Conservation (phyloP, 148 eudicot genomes). For the Arbutus unedo region DNA sequence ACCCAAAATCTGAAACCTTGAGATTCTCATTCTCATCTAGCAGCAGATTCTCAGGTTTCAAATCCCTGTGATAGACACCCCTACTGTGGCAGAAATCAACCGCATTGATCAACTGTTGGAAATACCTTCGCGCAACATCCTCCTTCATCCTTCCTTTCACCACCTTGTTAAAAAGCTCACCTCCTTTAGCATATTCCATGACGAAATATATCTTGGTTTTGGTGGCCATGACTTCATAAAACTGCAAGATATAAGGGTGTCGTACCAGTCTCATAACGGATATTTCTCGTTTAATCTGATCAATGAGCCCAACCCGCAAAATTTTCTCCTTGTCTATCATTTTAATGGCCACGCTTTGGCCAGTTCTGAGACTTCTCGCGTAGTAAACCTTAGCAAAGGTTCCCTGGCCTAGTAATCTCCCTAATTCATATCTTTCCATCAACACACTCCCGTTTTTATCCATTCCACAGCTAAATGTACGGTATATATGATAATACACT, state of each 20-base stretch:
- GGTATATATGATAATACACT: background rate
- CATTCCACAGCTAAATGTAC: conserved; percentile 25
- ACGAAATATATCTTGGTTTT: conserved; percentile 69
- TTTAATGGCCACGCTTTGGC: conserved; percentile 75
- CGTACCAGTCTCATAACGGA: conserved; percentile 59
- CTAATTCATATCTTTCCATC: conserved; percentile 67
- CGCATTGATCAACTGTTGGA: conserved; percentile 60
- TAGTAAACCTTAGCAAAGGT: conserved; percentile 72
- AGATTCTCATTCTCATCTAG: conserved; percentile 67
- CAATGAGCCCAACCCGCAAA: conserved; percentile 47
- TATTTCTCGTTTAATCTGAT: conserved; percentile 72
- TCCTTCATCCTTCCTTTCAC: conserved; percentile 61
- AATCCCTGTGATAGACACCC: conserved; percentile 84
- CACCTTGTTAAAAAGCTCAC: conserved; percentile 78
- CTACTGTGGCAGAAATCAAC: conserved; percentile 79
- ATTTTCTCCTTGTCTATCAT: conserved; percentile 68
- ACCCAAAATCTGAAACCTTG: conserved; percentile 78
- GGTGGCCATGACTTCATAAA: conserved; percentile 82
- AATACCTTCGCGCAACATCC: conserved; percentile 60
- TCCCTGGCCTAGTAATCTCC: conserved; percentile 75
- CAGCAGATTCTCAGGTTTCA: conserved; percentile 78
- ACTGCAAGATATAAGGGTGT: conserved; percentile 58
- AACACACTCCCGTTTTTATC: conserved; percentile 37
- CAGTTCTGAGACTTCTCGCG: conserved; percentile 48
- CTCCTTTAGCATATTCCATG: conserved; percentile 75